These are phyloP conservation scores for Pulveroboletus sp. DNA, from an alignment of 768 basidiomycete genomes.

Conservation along the genomic window DNA sequence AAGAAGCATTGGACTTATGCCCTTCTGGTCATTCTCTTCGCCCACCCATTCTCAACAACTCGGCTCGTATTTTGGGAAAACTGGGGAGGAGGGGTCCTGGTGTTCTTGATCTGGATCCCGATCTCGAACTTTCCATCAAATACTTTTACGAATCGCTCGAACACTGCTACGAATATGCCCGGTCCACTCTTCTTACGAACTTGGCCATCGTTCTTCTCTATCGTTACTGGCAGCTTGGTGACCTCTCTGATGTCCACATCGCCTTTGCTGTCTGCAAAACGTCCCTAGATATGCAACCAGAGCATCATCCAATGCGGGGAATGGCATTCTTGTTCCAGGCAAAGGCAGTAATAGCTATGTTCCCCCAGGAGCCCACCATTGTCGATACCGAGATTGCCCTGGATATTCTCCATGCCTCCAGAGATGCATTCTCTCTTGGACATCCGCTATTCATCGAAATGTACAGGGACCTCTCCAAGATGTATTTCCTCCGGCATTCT, in stretches of 20 bases:
- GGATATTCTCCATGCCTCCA: conserved; percentile 14
- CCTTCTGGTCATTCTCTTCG: conserved; percentile 5
- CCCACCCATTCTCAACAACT: conserved; percentile 9
- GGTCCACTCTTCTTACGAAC: conserved; percentile 8
- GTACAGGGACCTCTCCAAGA: conserved; percentile 10
- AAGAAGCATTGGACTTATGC: conserved; percentile 11
- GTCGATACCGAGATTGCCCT: conserved; percentile 18
- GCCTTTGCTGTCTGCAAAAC: conserved; percentile 16
- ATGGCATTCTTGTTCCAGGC: conserved; percentile 20
- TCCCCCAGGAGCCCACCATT: conserved; percentile 1
- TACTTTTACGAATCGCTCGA: conserved; percentile 20
- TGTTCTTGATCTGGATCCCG: conserved; percentile 10
- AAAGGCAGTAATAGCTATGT: conserved; percentile 12
- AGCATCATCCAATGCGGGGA: conserved; percentile 13
- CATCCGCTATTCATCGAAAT: conserved; percentile 12
- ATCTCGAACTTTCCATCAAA: conserved; percentile 17
- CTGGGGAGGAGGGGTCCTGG: conserved; percentile 6
- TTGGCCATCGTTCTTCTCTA: conserved; percentile 6
- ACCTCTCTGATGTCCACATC: conserved; percentile 19
- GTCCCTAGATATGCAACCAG: conserved; percentile 11
- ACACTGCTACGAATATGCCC: conserved; percentile 7
- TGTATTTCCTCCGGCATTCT: conserved; percentile 9
- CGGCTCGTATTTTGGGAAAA: conserved; percentile 10
- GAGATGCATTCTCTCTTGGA: conserved; percentile 1
- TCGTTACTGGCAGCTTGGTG: conserved; percentile 4